phyloP scores from a whole-genome alignment of 176 grass and related monocot genomes.

The Poa annua region DNA sequence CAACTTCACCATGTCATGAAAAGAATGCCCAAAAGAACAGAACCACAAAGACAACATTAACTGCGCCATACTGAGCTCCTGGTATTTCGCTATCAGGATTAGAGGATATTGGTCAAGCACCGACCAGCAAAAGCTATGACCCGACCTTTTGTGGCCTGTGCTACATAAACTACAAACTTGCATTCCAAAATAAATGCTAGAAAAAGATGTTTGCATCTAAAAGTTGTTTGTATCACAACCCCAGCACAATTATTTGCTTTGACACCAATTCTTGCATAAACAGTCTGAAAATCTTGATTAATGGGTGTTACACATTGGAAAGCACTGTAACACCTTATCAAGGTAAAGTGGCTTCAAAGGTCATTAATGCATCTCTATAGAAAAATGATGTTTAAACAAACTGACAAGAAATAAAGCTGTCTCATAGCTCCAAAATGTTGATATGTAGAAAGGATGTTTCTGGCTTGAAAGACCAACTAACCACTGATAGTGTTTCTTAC shows the following conservation, averaged over 20 bases:
- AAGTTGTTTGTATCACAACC: not conserved
- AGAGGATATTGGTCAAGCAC: constrained; percentile 7
- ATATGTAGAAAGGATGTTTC: constrained; percentile 25
- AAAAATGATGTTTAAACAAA: constrained; percentile 18
- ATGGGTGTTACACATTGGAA: not conserved
- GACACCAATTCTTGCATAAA: not conserved
- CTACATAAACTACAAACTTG: constrained; percentile 18
- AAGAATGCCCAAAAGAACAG: constrained; percentile 14
- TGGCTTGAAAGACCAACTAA: not conserved
- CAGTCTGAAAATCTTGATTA: constrained; percentile 1
- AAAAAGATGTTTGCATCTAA: constrained; percentile 22
- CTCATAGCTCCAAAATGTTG: not conserved
- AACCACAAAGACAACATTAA: constrained; percentile 17
- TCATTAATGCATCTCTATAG: constrained; percentile 10
- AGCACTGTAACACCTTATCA: not conserved
- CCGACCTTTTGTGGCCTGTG: not conserved
- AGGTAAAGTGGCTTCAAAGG: not conserved
- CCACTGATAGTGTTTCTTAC: constrained; percentile 19
- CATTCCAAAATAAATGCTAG: not conserved
- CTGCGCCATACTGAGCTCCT: not conserved
- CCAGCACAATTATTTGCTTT: not conserved
- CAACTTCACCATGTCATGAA: not conserved
- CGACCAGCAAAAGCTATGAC: constrained; percentile 28
- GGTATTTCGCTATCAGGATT: constrained; percentile 29
- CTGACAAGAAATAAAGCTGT: not conserved